Conservation (phyloP, 768 basidiomycete genomes). For the Collybiopsis luxurians region DNA sequence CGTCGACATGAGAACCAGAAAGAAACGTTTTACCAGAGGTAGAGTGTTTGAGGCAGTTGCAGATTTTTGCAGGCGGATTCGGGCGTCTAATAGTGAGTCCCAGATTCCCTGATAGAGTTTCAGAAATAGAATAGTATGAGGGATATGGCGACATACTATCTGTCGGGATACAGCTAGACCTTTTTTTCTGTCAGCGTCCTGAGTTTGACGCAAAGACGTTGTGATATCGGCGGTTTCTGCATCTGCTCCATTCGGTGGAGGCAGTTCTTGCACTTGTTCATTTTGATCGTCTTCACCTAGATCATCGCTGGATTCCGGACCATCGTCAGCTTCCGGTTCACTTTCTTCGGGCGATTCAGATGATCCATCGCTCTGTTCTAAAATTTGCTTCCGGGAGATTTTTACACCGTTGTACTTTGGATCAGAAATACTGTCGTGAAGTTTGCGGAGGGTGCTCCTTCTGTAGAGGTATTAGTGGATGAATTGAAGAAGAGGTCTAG, state of each 20-base stretch:
- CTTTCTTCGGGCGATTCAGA: constrained; percentile 16
- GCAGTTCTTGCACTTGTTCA: neutral
- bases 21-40: constrained; percentile 42
- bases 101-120: constrained; percentile 61
- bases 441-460: constrained; percentile 65
- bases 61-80: constrained; percentile 89
- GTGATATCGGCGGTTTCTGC: constrained; percentile 16
- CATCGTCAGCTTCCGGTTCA: constrained; percentile 23
- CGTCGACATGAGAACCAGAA: constrained; percentile 10
- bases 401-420: constrained; percentile 77
- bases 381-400: constrained; percentile 56
- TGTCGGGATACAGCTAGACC: constrained; percentile 83
- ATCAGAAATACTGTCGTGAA: constrained; percentile 63
- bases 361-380: constrained; percentile 35
- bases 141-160: constrained; percentile 51
- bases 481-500: neutral
- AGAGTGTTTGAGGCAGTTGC: constrained; percentile 62
- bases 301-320: constrained; percentile 17
- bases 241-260: constrained; percentile 16
- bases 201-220: constrained; percentile 50
- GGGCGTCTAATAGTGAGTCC: constrained; percentile 85
- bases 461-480: constrained; percentile 30
- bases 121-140: neutral
- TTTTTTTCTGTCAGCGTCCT: constrained; percentile 74
- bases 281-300: constrained; percentile 12